phyloP scores from a whole-genome alignment of 352 stramenopile species.

The Phytophthora podocarpi region DNA sequence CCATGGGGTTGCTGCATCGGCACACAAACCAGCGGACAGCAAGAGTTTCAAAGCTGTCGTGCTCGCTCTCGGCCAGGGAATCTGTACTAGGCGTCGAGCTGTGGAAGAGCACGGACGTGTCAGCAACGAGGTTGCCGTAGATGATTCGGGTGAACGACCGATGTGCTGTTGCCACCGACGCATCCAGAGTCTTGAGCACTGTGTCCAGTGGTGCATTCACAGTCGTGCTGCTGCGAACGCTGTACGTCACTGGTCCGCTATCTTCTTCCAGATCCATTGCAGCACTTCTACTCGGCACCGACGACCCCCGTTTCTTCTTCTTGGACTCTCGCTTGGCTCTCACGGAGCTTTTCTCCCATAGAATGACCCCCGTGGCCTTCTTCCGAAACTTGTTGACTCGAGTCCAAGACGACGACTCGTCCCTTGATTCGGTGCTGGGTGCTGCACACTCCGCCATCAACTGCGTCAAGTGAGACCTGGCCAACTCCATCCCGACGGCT shows the following conservation, averaged over 20 bases:
- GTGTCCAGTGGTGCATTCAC: slow-evolving; percentile 56
- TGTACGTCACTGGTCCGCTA: slow-evolving; percentile 33
- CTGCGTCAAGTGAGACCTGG: slow-evolving; percentile 29
- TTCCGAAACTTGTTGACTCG: slow-evolving; percentile 46
- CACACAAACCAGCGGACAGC: slow-evolving; percentile 77
- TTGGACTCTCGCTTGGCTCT: slow-evolving; percentile 18
- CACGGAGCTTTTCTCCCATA: slow-evolving; percentile 61
- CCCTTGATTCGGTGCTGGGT: neutral
- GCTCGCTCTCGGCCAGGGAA: slow-evolving; percentile 5
- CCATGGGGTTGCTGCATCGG: slow-evolving; percentile 63
- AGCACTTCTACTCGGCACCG: neutral
- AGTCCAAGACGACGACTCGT: slow-evolving; percentile 27
- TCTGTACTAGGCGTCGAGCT: slow-evolving; percentile 27
- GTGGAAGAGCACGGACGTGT: slow-evolving; percentile 81
- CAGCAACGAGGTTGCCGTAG: slow-evolving; percentile 69
- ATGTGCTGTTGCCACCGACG: slow-evolving; percentile 55
- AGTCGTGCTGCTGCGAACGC: slow-evolving; percentile 62
- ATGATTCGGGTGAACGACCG: slow-evolving; percentile 80
- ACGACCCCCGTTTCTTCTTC: slow-evolving; percentile 20
- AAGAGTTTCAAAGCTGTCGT: slow-evolving; percentile 47
- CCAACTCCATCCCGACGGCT: slow-evolving; percentile 25
- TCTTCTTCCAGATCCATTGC: neutral
- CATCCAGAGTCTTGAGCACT: slow-evolving; percentile 69
- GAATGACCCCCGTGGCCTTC: slow-evolving; percentile 34
- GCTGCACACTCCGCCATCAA: slow-evolving; percentile 44